Evolutionary conservation across 208 protist genomes (phyloP), one percentile per base, ranked within the genome.

Genomic region (Leishmania braziliensis): DNA sequence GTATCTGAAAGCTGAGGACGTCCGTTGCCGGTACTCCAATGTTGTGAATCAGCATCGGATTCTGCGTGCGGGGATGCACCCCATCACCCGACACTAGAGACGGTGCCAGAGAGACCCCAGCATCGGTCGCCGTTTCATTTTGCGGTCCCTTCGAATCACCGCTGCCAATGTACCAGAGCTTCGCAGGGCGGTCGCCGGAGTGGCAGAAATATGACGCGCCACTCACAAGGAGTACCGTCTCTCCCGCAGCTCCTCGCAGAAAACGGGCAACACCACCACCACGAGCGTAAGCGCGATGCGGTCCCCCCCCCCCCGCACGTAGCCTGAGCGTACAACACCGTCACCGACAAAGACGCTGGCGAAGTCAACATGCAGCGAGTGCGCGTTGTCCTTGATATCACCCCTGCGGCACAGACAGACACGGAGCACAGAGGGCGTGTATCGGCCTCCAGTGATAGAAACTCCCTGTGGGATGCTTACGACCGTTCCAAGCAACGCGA

Each of bases 221-320:
- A 51, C 63, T 88, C 26, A 98, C 89, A 60, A 96, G 84, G 12
- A 98, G 75, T 26, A 88, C 87, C 78, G 98, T 69, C 92, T 74
- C 51, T 91, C 86, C 6, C 83, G 14, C 80, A 98, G 79, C 33
- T 79, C 73, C 71, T 94, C 90, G 60, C 89, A 96, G 18, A 98
- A 66, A 16, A 98, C 83, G 50, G 86, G 83, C 8, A 91, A 86
- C n/a, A 97, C 78, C 26, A 97, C 74, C 23, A 96, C 83, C 82
- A 97, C 95, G 5, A 95, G 96, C 14, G 84, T 90, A 5, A 95
- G 88, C 5, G 92, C 81, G 79, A 99, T 97, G 50, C 91, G 87
- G 63, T 98, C 98, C 74, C 98, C 96, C 80, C 98, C 33, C 33
- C 33, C 96, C 84, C 98, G 96, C 16, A 98, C 93, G 79, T 92